Evolutionary conservation across 768 basidiomycete species (phyloP).

Genomic region (Lactarius vividus): DNA sequence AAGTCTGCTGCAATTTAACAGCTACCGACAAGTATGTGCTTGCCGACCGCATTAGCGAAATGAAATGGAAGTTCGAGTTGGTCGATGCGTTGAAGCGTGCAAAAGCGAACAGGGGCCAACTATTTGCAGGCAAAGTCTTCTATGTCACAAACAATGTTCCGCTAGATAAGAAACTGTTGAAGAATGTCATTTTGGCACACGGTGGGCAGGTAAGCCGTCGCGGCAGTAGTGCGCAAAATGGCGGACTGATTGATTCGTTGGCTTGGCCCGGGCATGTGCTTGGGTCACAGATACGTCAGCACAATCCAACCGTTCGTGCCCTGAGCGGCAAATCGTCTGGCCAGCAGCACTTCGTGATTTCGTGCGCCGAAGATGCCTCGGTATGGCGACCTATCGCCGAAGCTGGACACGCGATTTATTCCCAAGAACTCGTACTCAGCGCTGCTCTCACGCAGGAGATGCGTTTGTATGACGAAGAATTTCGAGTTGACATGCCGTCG

Average conservation of each 20-base stretch:
- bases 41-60: slow-evolving; percentile 59
- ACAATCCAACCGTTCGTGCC: slow-evolving; percentile 54
- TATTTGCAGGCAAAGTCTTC: slow-evolving; percentile 67
- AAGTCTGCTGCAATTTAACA: slow-evolving; percentile 32
- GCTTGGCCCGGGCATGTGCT: not conserved
- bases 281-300: slow-evolving; percentile 40
- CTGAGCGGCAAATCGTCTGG: slow-evolving; percentile 43
- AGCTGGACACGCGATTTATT: slow-evolving; percentile 57
- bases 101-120: slow-evolving; percentile 46
- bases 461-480: slow-evolving; percentile 51
- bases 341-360: slow-evolving; percentile 62
- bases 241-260: not conserved
- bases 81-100: slow-evolving; percentile 58
- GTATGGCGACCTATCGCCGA: slow-evolving; percentile 64
- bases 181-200: slow-evolving; percentile 62
- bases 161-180: slow-evolving; percentile 58
- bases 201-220: slow-evolving; percentile 59
- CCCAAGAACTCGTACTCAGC: slow-evolving; percentile 62
- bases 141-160: slow-evolving; percentile 69
- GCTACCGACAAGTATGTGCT: slow-evolving; percentile 64
- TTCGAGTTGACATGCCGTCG: slow-evolving; percentile 14
- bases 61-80: slow-evolving; percentile 65
- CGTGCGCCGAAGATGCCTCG: slow-evolving; percentile 57
- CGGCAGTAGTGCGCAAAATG: not conserved
- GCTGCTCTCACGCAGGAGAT: slow-evolving; percentile 64